A percentile compares a stretch with the other conserved stretches of the same genome.
Evolutionary conservation across 441 rosid genomes (phyloP).

Genomic region (Raphanus hybrid): DNA sequence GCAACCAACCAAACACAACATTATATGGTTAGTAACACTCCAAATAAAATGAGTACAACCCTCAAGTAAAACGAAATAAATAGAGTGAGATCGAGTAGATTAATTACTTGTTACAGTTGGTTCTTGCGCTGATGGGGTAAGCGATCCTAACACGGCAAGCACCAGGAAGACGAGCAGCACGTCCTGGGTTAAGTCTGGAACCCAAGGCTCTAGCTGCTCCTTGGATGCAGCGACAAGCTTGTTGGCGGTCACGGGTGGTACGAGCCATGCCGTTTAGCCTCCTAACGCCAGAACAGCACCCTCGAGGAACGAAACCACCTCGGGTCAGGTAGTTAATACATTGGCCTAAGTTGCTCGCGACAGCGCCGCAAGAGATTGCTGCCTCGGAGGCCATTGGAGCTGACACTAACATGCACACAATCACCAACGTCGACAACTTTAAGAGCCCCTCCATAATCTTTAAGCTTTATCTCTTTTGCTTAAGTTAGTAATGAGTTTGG

Average conservation of each 20-base stretch:
- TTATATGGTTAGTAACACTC: conserved; percentile 1
- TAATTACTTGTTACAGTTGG: conserved; percentile 43
- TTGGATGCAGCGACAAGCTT: conserved; percentile 57
- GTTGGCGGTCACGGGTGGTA: conserved; percentile 53
- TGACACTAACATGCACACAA: conserved; percentile 43
- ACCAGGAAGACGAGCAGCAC: conserved; percentile 42
- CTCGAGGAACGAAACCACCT: conserved; percentile 27
- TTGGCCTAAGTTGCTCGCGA: background rate
- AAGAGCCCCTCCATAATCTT: conserved; percentile 33
- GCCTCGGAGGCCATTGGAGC: conserved; percentile 48
- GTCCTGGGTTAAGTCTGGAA: conserved; percentile 30
- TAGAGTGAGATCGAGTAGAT: background rate
- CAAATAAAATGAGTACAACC: background rate
- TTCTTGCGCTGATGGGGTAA: conserved; percentile 41
- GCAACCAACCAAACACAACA: conserved; percentile 21
- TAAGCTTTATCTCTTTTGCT: background rate
- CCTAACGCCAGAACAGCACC: conserved; percentile 51
- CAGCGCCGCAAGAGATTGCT: conserved; percentile 45
- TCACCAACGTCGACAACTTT: conserved; percentile 36
- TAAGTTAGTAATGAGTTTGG: conserved; percentile 19
- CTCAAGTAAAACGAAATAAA: background rate
- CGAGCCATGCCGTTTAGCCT: conserved; percentile 43
- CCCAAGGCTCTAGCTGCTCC: conserved; percentile 28
- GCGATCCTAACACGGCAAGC: conserved; percentile 40
- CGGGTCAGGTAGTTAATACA: conserved; percentile 40